phyloP scores from a whole-genome alignment of 192 early-diverging fungal species.

The Geosiphon pyriformis region DNA sequence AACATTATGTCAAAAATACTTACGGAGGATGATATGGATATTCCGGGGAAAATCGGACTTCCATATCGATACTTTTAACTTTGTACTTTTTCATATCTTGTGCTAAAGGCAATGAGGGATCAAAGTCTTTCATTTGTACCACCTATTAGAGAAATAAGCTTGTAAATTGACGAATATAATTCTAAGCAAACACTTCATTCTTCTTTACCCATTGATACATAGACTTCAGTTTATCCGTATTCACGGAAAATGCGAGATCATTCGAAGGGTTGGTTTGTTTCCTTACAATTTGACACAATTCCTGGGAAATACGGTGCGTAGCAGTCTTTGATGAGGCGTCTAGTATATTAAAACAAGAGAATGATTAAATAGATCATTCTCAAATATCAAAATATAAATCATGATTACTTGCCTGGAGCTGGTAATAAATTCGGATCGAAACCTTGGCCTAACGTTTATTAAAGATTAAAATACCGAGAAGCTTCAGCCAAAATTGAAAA shows the following conservation, averaged over 20 bases:
- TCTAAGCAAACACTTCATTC: not conserved
- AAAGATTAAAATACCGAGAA: not conserved
- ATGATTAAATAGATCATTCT: not conserved
- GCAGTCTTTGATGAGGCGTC: slow-evolving; percentile 25
- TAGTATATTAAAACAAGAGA: not conserved
- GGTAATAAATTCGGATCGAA: slow-evolving; percentile 27
- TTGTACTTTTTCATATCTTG: slow-evolving; percentile 25
- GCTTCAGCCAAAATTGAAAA: not conserved
- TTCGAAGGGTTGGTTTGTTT: slow-evolving; percentile 3
- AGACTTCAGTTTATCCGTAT: slow-evolving; percentile 17
- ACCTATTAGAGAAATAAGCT: slow-evolving; percentile 5
- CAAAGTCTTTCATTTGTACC: slow-evolving; percentile 28
- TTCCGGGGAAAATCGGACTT: slow-evolving; percentile 31
- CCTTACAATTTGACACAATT: slow-evolving; percentile 18
- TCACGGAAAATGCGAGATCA: slow-evolving; percentile 21
- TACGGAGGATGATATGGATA: slow-evolving; percentile 31
- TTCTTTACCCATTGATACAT: slow-evolving; percentile 29
- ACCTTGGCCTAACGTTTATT: not conserved
- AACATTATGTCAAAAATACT: not conserved
- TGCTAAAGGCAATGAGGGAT: slow-evolving; percentile 22
- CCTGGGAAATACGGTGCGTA: slow-evolving; percentile 25
- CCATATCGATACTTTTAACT: slow-evolving; percentile 28
- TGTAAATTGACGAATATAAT: not conserved
- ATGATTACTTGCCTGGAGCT: slow-evolving; percentile 20
- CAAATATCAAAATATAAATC: not conserved